A percentile compares a stretch with the other conserved stretches of the same genome.
Conservation (phyloP, 805 yeast species). For the Tetrapisispora pingtungensis region DNA sequence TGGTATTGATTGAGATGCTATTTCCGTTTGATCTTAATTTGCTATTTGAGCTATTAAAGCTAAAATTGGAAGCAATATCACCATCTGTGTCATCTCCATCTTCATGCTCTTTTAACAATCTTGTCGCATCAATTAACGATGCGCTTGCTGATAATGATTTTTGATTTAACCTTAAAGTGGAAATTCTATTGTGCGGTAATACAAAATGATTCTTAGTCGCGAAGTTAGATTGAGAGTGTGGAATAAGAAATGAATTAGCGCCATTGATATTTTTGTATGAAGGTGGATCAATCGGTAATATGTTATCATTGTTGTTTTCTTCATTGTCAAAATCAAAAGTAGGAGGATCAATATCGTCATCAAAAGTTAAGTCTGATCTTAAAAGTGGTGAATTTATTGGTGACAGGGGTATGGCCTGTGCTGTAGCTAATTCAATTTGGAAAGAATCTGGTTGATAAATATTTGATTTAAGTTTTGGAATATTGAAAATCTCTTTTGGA, state of each 20-base stretch:
- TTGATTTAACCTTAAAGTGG: not conserved
- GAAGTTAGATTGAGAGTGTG: not conserved
- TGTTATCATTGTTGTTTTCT: not conserved
- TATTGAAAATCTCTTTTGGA: constrained; percentile 6
- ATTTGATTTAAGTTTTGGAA: constrained; percentile 35
- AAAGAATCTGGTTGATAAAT: constrained; percentile 45
- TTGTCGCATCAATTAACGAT: constrained; percentile 4
- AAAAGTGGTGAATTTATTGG: constrained; percentile 3
- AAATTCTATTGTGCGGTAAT: not conserved
- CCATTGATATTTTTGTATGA: constrained; percentile 26
- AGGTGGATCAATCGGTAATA: constrained; percentile 28
- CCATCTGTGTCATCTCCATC: constrained; percentile 2
- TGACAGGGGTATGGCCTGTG: constrained; percentile 35
- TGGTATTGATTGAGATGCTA: constrained; percentile 7
- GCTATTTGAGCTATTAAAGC: constrained; percentile 4
- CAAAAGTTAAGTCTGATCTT: constrained; percentile 22
- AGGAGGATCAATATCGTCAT: constrained; percentile 13
- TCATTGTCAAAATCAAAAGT: constrained; percentile 12
- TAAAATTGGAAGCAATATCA: constrained; percentile 14
- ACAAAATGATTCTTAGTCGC: not conserved
- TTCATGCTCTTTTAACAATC: too few relatives aligned
- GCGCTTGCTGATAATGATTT: not conserved
- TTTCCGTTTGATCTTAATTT: not conserved
- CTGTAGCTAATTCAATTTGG: constrained; percentile 41
- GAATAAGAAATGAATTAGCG: not conserved